Evolutionary conservation across 2,329 filamentous ascomycete species (phyloP).

Genomic region (Alternaria ethzedia): DNA sequence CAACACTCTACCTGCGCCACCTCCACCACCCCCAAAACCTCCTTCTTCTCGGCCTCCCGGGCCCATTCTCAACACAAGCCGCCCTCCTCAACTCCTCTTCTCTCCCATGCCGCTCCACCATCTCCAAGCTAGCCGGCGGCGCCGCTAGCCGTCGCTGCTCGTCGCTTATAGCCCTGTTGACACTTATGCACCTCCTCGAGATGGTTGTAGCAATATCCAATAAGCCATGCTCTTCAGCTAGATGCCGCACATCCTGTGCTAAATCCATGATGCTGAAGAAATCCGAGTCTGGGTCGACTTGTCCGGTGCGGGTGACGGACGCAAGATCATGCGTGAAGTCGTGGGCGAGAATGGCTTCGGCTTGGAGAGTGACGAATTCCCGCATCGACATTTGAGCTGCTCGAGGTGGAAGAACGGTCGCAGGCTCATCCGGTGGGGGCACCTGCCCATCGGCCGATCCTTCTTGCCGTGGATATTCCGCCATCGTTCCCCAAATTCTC

Average conservation of each 20-base stretch:
- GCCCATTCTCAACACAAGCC: background rate
- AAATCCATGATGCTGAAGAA: background rate
- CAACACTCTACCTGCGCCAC: background rate
- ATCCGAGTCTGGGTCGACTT: background rate
- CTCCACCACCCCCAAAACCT: background rate
- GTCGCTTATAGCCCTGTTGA: too few species aligned
- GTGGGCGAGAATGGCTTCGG: background rate
- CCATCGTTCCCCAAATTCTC: background rate
- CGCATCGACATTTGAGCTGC: background rate
- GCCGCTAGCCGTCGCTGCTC: background rate
- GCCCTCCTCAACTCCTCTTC: background rate
- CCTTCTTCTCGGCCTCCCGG: background rate
- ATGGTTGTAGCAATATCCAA: background rate
- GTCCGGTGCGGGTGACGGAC: background rate
- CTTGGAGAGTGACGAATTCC: background rate
- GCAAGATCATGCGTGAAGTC: background rate
- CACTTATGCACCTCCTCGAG: background rate
- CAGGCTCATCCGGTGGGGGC: background rate
- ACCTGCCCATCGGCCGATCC: background rate
- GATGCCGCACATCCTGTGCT: background rate
- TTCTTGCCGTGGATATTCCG: background rate
- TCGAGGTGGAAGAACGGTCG: background rate
- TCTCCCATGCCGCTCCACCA: background rate
- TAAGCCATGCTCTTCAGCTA: background rate
- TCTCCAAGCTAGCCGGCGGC: background rate